Evolutionary conservation across 805 yeast genomes (phyloP).

Genomic region (Brettanomyces sp.): DNA sequence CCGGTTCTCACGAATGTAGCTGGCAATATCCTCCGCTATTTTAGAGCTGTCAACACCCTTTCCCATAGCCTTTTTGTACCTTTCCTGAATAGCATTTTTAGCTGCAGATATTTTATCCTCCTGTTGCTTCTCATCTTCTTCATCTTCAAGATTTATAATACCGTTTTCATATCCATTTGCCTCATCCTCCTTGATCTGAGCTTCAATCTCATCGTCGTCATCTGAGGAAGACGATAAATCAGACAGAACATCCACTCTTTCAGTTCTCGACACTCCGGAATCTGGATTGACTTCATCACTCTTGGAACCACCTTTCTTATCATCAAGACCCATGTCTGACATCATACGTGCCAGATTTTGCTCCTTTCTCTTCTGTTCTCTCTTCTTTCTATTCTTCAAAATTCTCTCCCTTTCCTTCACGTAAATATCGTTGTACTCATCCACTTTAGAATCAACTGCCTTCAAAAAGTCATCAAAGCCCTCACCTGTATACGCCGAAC

Average conservation of each 20-base stretch:
- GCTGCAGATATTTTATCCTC: constrained; percentile 40
- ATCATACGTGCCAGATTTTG: constrained; percentile 62
- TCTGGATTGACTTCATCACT: constrained; percentile 5
- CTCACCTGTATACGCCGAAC: constrained; percentile 84
- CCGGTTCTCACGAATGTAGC: constrained; percentile 36
- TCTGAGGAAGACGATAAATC: constrained; percentile 37
- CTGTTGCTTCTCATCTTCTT: constrained; percentile 48
- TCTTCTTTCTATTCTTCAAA: constrained; percentile 63
- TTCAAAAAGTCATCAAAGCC: constrained; percentile 87
- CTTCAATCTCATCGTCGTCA: constrained; percentile 42
- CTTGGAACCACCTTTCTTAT: constrained; percentile 20
- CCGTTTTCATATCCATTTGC: constrained; percentile 32
- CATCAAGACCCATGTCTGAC: constrained; percentile 72
- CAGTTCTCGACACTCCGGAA: constrained; percentile 1
- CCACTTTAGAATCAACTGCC: constrained; percentile 80
- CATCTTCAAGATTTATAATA: constrained; percentile 33
- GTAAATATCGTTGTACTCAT: constrained; percentile 78
- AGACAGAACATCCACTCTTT: constrained; percentile 40
- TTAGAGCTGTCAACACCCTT: constrained; percentile 50
- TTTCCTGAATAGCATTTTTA: constrained; percentile 46
- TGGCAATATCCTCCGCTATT: constrained; percentile 67
- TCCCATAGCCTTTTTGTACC: constrained; percentile 69
- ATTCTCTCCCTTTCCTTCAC: constrained; percentile 80
- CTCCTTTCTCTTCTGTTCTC: constrained; percentile 64
- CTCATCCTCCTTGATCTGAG: constrained; percentile 38